Evolutionary conservation across 2,329 filamentous ascomycete species (phyloP).

Genomic region (Trichophaea hybrida): DNA sequence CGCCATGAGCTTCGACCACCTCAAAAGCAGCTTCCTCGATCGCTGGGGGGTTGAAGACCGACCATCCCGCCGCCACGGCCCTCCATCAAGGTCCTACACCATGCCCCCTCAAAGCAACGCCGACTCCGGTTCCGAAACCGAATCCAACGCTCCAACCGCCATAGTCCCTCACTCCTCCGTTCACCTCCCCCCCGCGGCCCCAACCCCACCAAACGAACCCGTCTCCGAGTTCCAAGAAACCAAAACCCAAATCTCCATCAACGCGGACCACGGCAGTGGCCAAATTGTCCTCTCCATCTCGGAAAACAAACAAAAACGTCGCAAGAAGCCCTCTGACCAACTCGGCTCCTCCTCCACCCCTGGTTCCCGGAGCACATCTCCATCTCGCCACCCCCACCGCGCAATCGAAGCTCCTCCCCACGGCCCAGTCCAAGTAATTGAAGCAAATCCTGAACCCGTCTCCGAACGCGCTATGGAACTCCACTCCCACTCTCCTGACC

Average conservation of each 20-base stretch:
- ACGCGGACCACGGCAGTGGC: conserved; percentile 15
- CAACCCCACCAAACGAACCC: conserved; percentile 22
- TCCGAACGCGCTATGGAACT: not conserved
- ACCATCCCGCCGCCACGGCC: conserved; percentile 8
- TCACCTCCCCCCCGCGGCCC: conserved; percentile 19
- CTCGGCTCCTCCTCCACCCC: not conserved
- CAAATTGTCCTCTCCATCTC: conserved; percentile 21
- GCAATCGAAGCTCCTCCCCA: conserved; percentile 8
- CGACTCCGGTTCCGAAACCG: conserved; percentile 14
- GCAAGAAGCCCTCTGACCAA: conserved; percentile 7
- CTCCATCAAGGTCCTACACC: conserved; percentile 19
- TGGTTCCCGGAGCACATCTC: not conserved
- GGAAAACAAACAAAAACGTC: conserved; percentile 17
- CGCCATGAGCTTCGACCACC: conserved; percentile 26
- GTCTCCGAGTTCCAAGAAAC: conserved; percentile 20
- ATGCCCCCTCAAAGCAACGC: conserved; percentile 20
- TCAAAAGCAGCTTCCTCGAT: conserved; percentile 26
- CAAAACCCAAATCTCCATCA: conserved; percentile 22
- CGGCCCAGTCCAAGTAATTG: conserved; percentile 2
- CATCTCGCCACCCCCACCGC: conserved; percentile 1
- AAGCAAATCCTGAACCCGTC: not conserved
- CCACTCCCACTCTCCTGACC: not conserved
- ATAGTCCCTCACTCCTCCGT: not conserved
- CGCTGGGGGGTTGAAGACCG: conserved; percentile 18
- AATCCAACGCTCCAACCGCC: conserved; percentile 18